These are phyloP conservation scores for Pythium folliculosum DNA, from an alignment of 352 stramenopile genomes.

Conservation along the genomic window DNA sequence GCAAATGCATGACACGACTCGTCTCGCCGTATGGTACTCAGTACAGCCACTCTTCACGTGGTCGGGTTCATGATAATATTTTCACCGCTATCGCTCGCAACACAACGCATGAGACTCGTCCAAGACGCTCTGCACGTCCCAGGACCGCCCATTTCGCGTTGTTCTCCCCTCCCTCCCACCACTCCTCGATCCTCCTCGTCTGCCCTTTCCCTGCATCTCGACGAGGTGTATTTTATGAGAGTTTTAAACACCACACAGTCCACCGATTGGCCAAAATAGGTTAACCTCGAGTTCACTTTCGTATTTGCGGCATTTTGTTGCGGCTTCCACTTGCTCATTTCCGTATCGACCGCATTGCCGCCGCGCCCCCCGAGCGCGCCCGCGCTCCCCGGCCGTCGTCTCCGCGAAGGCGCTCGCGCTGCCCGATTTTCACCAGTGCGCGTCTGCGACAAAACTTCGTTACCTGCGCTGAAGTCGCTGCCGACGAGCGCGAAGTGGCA, in stretches of 20 bases:
- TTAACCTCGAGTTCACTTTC: slow-evolving; percentile 23
- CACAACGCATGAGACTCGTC: background rate
- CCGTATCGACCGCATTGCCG: slow-evolving; percentile 12
- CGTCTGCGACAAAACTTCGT: too few relatives aligned
- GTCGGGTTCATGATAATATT: too few relatives aligned
- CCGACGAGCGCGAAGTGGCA: too few relatives aligned
- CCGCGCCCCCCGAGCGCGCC: background rate
- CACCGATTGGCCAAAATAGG: slow-evolving; percentile 26
- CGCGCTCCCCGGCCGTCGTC: background rate
- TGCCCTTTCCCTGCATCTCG: background rate
- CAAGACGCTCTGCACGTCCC: background rate
- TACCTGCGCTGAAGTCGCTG: background rate
- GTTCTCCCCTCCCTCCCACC: background rate
- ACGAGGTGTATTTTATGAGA: slow-evolving; percentile 8
- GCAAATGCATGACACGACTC: too few relatives aligned
- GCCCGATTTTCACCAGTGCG: background rate
- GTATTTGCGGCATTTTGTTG: slow-evolving; percentile 14
- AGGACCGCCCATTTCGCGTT: background rate
- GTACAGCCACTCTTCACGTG: too few relatives aligned
- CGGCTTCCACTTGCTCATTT: slow-evolving; percentile 22
- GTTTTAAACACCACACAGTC: slow-evolving; percentile 16
- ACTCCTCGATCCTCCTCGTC: background rate
- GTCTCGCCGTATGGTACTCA: too few relatives aligned
- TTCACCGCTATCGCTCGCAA: too few relatives aligned
- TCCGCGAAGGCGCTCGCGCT: background rate